These are phyloP conservation scores for Gynochthodes officinalis DNA, from an alignment of 257 asterid species.

Conservation along the genomic window DNA sequence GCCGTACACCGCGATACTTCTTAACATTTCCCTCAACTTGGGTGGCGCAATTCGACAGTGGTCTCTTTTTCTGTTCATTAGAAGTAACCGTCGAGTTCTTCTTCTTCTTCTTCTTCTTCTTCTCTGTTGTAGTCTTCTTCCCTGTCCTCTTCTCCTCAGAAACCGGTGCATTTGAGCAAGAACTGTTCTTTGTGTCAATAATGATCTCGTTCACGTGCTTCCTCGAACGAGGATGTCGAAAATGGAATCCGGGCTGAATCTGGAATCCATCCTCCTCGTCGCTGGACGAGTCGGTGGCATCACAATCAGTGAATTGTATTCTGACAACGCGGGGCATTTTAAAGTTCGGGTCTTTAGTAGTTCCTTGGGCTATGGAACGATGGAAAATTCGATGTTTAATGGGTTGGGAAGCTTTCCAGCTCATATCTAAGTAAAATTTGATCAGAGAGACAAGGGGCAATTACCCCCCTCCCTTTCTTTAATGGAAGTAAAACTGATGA, in stretches of 20 bases:
- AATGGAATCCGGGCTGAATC: not conserved
- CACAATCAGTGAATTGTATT: conserved; percentile 54
- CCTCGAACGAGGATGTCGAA: conserved; percentile 18
- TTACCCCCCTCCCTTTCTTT: no score
- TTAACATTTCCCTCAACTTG: conserved; percentile 8
- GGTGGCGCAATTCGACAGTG: not conserved
- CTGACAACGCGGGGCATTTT: conserved; percentile 44
- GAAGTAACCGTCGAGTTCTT: conserved; percentile 5
- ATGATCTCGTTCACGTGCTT: conserved; percentile 52
- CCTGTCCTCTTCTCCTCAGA: not conserved
- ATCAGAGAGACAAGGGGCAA: no score
- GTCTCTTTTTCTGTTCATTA: conserved; percentile 5
- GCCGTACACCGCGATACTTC: conserved; percentile 76
- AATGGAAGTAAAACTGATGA: no score
- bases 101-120: not conserved
- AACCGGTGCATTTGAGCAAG: not conserved
- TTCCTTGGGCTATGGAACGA: not conserved
- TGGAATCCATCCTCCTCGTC: conserved; percentile 25
- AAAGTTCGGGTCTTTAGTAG: not conserved
- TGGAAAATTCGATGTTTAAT: not conserved
- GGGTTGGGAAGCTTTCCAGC: not conserved
- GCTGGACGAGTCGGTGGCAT: conserved; percentile 72
- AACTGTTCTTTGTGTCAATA: conserved; percentile 19
- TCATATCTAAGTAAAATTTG: not conserved
- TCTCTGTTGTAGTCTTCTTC: no score